These are phyloP conservation scores for Casuarina cunninghamiana DNA, from an alignment of 306 rosid genomes.

Conservation along the genomic window DNA sequence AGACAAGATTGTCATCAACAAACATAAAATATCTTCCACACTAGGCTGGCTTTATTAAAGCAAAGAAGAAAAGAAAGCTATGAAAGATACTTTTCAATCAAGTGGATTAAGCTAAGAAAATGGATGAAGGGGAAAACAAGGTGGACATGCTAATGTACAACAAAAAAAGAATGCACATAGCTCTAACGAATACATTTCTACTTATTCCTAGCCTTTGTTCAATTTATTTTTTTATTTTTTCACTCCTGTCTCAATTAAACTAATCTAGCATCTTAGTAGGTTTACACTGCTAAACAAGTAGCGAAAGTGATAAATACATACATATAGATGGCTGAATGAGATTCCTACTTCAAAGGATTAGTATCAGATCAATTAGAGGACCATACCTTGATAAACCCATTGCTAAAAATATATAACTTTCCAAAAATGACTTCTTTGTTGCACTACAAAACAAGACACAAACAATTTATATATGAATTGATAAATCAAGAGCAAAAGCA, in stretches of 20 bases:
- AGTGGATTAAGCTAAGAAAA: neutral
- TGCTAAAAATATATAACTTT: constrained; percentile 73
- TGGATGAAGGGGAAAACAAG: neutral
- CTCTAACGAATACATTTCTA: too few species aligned
- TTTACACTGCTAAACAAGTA: neutral
- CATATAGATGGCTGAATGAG: neutral
- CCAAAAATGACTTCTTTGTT: constrained; percentile 76
- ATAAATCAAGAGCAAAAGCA: neutral
- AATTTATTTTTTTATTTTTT: neutral
- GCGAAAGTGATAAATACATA: neutral
- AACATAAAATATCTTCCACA: too few species aligned
- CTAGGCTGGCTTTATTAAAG: neutral
- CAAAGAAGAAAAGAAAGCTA: constrained; percentile 17
- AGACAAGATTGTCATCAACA: too few species aligned
- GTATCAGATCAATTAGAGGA: constrained; percentile 23
- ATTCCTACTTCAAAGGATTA: constrained; percentile 22
- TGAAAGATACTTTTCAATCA: neutral
- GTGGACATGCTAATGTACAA: neutral
- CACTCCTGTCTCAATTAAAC: neutral
- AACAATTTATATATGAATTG: constrained; percentile 20
- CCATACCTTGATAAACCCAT: constrained; percentile 75
- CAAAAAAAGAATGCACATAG: neutral
- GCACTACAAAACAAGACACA: constrained; percentile 60
- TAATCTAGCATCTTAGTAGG: neutral
- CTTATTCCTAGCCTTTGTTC: neutral